Percentiles rank a stretch among this genome's conserved stretches.
Evolutionary conservation across 192 early-diverging fungal genomes (phyloP).

Genomic region (Umbelopsis sp.): DNA sequence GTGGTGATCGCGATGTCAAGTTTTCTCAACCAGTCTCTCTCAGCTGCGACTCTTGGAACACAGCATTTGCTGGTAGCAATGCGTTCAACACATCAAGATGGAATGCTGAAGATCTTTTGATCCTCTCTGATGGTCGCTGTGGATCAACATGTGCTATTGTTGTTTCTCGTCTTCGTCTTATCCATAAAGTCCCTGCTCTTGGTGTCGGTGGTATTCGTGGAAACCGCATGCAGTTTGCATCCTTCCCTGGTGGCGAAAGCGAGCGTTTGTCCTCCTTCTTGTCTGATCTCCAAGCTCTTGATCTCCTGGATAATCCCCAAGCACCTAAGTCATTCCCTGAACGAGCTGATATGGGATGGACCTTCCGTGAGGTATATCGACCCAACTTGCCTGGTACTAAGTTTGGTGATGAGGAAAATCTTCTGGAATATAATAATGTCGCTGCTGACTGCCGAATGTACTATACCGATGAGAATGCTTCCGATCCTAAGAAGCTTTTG

Average conservation of each 20-base stretch:
- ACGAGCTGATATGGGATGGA: constrained; percentile 42
- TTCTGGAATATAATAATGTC: constrained; percentile 34
- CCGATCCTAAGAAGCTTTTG: constrained; percentile 33
- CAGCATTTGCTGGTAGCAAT: constrained; percentile 5
- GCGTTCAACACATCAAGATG: constrained; percentile 24
- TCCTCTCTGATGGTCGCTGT: constrained; percentile 40
- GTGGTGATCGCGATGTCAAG: constrained; percentile 23
- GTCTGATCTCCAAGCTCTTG: constrained; percentile 25
- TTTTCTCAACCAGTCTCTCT: constrained; percentile 33
- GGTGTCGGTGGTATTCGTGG: constrained; percentile 38
- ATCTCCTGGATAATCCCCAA: constrained; percentile 25
- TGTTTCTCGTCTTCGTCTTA: constrained; percentile 33
- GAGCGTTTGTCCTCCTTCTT: constrained; percentile 35
- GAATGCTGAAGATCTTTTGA: constrained; percentile 28
- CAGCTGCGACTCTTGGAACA: constrained; percentile 30
- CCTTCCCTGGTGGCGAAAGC: constrained; percentile 43
- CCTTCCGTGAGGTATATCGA: constrained; percentile 36
- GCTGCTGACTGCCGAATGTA: constrained; percentile 37
- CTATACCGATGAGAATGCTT: constrained; percentile 32
- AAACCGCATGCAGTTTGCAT: constrained; percentile 43
- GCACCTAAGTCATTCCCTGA: constrained; percentile 37
- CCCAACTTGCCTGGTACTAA: constrained; percentile 2
- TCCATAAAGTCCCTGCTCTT: constrained; percentile 35
- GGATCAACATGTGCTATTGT: constrained; percentile 43
- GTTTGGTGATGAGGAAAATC: constrained; percentile 19